These are phyloP conservation scores for Cryptococcus amylolentus DNA, from an alignment of 1,284 basidiomycete species.

Conservation along the genomic window DNA sequence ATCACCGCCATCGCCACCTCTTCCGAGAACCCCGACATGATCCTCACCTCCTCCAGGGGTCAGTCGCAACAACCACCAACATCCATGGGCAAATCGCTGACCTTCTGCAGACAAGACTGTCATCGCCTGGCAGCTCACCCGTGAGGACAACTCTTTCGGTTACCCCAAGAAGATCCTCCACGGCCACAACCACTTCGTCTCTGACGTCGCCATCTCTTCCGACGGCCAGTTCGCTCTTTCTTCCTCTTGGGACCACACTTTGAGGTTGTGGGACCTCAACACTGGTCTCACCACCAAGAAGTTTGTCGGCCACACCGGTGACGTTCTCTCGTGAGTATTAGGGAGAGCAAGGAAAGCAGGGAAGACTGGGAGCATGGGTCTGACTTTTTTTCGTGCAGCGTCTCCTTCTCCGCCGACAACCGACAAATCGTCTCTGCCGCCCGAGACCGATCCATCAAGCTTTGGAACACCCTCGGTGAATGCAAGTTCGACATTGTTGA, in stretches of 20 bases:
- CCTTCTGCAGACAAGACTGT: slow-evolving; percentile 88
- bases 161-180: slow-evolving; percentile 96
- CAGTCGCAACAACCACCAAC: slow-evolving; percentile 40
- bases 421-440: slow-evolving; percentile 98
- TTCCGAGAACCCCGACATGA: slow-evolving; percentile 94
- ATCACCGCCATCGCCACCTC: slow-evolving; percentile 95
- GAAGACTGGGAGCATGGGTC: background rate
- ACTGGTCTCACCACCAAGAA: slow-evolving; percentile 89
- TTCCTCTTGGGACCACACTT: slow-evolving; percentile 99
- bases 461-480: slow-evolving; percentile 99
- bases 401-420: slow-evolving; percentile 97
- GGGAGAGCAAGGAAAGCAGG: background rate
- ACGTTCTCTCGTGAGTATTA: slow-evolving; percentile 72
- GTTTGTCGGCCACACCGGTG: slow-evolving; percentile 97
- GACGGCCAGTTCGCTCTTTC: slow-evolving; percentile 99
- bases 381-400: slow-evolving; percentile 41
- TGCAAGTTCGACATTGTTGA: slow-evolving; percentile 99
- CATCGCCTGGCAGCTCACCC: slow-evolving; percentile 98
- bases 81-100: background rate
- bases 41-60: slow-evolving; percentile 95
- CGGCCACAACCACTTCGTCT: slow-evolving; percentile 99
- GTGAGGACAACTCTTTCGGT: slow-evolving; percentile 83
- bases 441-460: slow-evolving; percentile 95
- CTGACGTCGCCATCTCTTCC: slow-evolving; percentile 96
- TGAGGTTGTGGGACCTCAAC: slow-evolving; percentile 98